phyloP scores from a whole-genome alignment of 2,329 filamentous ascomycete genomes.

The Lasiodiplodia sp. region DNA sequence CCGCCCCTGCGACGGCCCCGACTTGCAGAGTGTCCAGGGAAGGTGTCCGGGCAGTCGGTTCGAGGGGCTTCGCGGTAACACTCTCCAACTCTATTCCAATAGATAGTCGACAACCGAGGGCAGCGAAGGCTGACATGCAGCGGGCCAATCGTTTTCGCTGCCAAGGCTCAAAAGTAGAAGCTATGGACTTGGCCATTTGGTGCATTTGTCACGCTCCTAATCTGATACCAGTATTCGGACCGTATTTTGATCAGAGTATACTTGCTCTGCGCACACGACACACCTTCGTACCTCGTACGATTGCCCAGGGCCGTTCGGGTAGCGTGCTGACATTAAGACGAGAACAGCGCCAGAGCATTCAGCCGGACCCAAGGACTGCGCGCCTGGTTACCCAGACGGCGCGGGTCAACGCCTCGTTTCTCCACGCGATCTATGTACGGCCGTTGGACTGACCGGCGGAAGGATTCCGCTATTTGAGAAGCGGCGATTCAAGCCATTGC shows the following conservation, averaged over 20 bases:
- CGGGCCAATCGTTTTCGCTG: background rate
- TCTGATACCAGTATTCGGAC: constrained; percentile 7
- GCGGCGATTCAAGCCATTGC: background rate
- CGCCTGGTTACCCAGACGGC: background rate
- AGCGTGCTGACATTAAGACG: background rate
- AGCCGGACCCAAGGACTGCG: constrained; percentile 1
- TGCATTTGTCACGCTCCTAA: constrained; percentile 21
- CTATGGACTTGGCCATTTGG: constrained; percentile 17
- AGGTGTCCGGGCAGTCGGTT: background rate
- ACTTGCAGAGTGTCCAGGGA: constrained; percentile 1
- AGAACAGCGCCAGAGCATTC: background rate
- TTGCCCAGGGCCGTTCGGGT: background rate
- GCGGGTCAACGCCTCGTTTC: background rate
- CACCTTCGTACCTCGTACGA: background rate
- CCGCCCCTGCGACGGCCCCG: background rate
- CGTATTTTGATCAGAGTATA: background rate
- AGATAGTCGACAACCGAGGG: constrained; percentile 10
- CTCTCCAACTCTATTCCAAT: constrained; percentile 1
- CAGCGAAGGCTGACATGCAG: background rate
- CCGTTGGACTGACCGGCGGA: background rate
- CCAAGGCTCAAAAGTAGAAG: constrained; percentile 24
- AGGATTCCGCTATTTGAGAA: background rate
- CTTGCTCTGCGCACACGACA: background rate
- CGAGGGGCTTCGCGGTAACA: background rate
- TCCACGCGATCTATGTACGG: constrained; percentile 8